A percentile compares a stretch with the other conserved stretches of the same genome.
These are phyloP conservation scores for Fusarium azukiicola DNA, from an alignment of 2,329 filamentous ascomycete species.

Conservation along the genomic window DNA sequence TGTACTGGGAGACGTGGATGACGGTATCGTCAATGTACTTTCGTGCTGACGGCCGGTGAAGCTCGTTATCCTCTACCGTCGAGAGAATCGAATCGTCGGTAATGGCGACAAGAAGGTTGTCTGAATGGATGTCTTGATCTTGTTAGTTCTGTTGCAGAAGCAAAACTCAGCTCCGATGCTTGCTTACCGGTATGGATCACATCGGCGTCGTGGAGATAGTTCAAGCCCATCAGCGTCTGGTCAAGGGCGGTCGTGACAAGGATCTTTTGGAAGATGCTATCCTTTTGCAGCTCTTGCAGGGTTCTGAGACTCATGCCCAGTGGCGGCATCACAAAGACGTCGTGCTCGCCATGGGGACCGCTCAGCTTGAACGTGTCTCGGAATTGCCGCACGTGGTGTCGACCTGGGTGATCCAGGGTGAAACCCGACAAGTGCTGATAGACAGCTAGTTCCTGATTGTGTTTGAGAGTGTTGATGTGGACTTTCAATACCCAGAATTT, in stretches of 20 bases:
- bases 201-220: constrained; percentile 52
- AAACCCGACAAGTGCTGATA: constrained; percentile 54
- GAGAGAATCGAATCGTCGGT: constrained; percentile 56
- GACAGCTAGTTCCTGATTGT: constrained; percentile 57
- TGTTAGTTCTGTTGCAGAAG: constrained; percentile 12
- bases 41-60: constrained; percentile 55
- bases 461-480: constrained; percentile 54
- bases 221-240: constrained; percentile 51
- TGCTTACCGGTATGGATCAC: constrained; percentile 56
- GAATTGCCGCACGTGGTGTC: constrained; percentile 56
- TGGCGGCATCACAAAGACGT: constrained; percentile 59
- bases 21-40: constrained; percentile 53
- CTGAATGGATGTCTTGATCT: constrained; percentile 59
- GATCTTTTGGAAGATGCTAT: constrained; percentile 51
- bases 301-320: constrained; percentile 63
- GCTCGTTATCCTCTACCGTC: constrained; percentile 58
- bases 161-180: background rate
- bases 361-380: constrained; percentile 60
- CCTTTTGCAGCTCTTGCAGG: constrained; percentile 55
- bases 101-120: constrained; percentile 62
- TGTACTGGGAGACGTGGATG: constrained; percentile 59
- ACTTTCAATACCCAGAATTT: constrained; percentile 60
- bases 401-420: constrained; percentile 54
- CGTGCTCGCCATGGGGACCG: constrained; percentile 59
- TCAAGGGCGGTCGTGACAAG: constrained; percentile 52